phyloP scores from a whole-genome alignment of 2,329 filamentous ascomycete species.

The Cylindrodendrum hubeiense region DNA sequence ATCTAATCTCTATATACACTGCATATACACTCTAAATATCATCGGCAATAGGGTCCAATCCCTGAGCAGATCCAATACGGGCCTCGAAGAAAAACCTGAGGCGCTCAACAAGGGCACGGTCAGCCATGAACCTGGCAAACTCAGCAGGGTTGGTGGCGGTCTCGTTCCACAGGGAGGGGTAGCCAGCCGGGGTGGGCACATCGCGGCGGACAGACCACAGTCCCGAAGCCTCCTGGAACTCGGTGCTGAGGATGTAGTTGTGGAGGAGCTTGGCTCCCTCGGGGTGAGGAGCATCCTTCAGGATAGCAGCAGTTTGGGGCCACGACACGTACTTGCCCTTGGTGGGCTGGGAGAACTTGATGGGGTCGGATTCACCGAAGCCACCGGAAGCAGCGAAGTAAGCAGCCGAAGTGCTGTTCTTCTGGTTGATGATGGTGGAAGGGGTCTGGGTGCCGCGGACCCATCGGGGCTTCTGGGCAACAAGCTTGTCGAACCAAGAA shows the following conservation, averaged over 20 bases:
- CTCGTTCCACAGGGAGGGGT: conserved; percentile 33
- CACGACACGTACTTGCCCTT: conserved; percentile 60
- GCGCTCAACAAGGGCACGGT: conserved; percentile 56
- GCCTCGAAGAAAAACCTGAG: conserved; percentile 57
- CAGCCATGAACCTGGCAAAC: conserved; percentile 57
- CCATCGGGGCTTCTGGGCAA: conserved; percentile 64
- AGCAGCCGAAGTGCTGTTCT: conserved; percentile 47
- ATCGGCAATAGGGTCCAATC: conserved; percentile 52
- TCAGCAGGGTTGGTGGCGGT: conserved; percentile 50
- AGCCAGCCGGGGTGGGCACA: conserved; percentile 44
- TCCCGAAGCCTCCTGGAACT: conserved; percentile 50
- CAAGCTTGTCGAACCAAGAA: conserved; percentile 60
- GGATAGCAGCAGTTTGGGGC: conserved; percentile 62
- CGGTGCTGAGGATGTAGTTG: conserved; percentile 58
- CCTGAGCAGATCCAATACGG: conserved; percentile 56
- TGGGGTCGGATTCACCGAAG: conserved; percentile 25
- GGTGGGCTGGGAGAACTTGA: conserved; percentile 48
- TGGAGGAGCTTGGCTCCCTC: conserved; percentile 65
- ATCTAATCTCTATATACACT: background rate
- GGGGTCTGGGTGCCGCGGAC: conserved; percentile 64
- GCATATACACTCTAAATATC: conserved; percentile 40
- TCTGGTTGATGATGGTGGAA: conserved; percentile 45
- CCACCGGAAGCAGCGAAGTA: conserved; percentile 49
- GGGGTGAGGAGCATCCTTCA: conserved; percentile 60
- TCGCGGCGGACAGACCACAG: conserved; percentile 53